A percentile compares a stretch with the other conserved stretches of the same genome.
Conservation (phyloP, 805 yeast species). For the Candida ficus region DNA sequence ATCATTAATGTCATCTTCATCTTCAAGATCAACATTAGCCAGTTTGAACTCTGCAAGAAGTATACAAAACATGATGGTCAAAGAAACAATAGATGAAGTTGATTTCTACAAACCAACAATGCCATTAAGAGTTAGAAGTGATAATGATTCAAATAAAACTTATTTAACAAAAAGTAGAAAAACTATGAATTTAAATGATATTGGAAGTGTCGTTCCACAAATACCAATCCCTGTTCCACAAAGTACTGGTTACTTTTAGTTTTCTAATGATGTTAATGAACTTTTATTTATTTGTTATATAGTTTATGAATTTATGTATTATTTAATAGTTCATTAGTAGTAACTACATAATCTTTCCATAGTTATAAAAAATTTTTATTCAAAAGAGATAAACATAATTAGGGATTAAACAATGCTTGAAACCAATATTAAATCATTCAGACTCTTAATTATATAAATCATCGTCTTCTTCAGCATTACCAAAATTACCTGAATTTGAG, state of each 20-base stretch:
- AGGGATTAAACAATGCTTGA: no score
- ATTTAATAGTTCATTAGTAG: no score
- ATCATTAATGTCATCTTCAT: conserved; percentile 34
- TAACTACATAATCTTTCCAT: no score
- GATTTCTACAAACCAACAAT: conserved; percentile 9
- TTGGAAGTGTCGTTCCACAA: conserved; percentile 3
- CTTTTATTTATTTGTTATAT: neutral
- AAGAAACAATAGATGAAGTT: conserved; percentile 8
- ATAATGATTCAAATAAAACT: conserved; percentile 16
- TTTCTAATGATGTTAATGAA: no score
- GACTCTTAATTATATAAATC: conserved; percentile 43
- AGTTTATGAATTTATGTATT: neutral
- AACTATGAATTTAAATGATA: conserved; percentile 7
- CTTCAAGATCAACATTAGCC: conserved; percentile 34
- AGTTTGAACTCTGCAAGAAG: conserved; percentile 19
- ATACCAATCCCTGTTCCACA: conserved; percentile 1
- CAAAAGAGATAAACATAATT: no score
- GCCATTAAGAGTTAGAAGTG: conserved; percentile 21
- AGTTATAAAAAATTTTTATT: no score
- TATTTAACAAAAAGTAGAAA: conserved; percentile 8
- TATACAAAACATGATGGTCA: conserved; percentile 1
- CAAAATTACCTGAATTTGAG: conserved; percentile 35
- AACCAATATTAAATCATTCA: no score
- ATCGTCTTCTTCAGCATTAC: conserved; percentile 59
- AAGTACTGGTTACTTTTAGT: conserved; percentile 1